These are phyloP conservation scores for Nakazawaea ishiwadae DNA, from an alignment of 805 yeast species.

Conservation along the genomic window DNA sequence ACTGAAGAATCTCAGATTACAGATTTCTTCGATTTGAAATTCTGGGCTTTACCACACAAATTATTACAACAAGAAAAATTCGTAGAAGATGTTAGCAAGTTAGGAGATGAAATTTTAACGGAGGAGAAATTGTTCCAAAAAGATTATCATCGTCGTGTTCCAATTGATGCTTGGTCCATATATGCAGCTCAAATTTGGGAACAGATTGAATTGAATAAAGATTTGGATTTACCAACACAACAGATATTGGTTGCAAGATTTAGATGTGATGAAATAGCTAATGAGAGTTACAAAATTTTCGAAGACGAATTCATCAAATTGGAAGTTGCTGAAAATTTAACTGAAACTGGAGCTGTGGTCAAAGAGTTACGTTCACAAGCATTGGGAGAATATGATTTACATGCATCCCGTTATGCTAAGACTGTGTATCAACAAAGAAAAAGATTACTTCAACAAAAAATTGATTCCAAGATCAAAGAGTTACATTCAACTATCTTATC, in stretches of 20 bases:
- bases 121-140: conserved; percentile 48
- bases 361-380: conserved; percentile 39
- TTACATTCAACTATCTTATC: conserved; percentile 39
- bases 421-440: conserved; percentile 66
- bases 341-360: conserved; percentile 38
- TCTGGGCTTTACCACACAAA: conserved; percentile 82
- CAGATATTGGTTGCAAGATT: conserved; percentile 92
- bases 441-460: conserved; percentile 37
- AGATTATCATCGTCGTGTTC: conserved; percentile 78
- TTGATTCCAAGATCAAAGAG: conserved; percentile 41
- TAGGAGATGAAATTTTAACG: conserved; percentile 60
- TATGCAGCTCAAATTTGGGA: conserved; percentile 92
- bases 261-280: conserved; percentile 86
- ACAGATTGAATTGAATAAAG: conserved; percentile 88
- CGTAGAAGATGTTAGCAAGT: conserved; percentile 45
- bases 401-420: conserved; percentile 72
- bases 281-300: conserved; percentile 43
- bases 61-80: conserved; percentile 75
- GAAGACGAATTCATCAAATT: conserved; percentile 27
- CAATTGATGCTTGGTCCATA: conserved; percentile 94
- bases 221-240: conserved; percentile 93
- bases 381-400: conserved; percentile 52
- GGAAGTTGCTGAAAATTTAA: conserved; percentile 21
- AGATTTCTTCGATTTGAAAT: conserved; percentile 83
- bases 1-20: conserved; percentile 48